A percentile compares a stretch with the other conserved stretches of the same genome.
These are phyloP conservation scores for Sugiyamaella valdiviana DNA, from an alignment of 805 yeast species.

Conservation along the genomic window DNA sequence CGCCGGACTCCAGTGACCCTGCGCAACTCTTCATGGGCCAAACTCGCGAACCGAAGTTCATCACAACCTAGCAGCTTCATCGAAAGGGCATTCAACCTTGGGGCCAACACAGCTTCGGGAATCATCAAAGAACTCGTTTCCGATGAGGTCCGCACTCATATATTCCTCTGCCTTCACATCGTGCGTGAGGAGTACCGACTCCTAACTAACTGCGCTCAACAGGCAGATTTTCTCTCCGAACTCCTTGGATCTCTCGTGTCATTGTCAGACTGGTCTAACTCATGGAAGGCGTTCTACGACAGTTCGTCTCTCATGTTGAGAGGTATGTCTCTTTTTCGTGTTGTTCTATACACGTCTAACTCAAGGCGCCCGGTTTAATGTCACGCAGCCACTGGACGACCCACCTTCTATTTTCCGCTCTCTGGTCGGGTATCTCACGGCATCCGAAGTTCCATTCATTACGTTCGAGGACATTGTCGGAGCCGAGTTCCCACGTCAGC, in stretches of 20 bases:
- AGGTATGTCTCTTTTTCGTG: neutral
- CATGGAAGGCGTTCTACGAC: constrained; percentile 55
- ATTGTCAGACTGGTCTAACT: constrained; percentile 66
- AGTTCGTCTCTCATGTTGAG: neutral
- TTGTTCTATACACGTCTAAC: neutral
- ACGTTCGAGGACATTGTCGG: constrained; percentile 13
- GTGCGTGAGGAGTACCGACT: constrained; percentile 69
- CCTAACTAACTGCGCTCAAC: constrained; percentile 39
- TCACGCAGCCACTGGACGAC: constrained; percentile 40
- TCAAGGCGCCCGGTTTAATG: neutral
- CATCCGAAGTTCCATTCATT: constrained; percentile 25
- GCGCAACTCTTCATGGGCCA: too few species aligned
- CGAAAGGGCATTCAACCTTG: neutral
- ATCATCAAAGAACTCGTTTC: neutral
- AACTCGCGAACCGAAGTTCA: too few species aligned
- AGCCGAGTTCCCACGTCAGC: constrained; percentile 6
- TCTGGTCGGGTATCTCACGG: constrained; percentile 43
- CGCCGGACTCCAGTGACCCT: too few species aligned
- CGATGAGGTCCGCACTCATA: constrained; percentile 35
- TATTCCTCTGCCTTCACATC: constrained; percentile 64
- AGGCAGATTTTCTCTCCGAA: constrained; percentile 40
- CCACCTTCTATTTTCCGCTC: constrained; percentile 61
- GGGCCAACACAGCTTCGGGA: neutral
- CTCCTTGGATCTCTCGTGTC: constrained; percentile 55
- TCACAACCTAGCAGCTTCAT: neutral